Evolutionary conservation across 2,329 filamentous ascomycete species (phyloP), one percentile per base, ranked within the genome.

Genomic region (Cadophora gregata): DNA sequence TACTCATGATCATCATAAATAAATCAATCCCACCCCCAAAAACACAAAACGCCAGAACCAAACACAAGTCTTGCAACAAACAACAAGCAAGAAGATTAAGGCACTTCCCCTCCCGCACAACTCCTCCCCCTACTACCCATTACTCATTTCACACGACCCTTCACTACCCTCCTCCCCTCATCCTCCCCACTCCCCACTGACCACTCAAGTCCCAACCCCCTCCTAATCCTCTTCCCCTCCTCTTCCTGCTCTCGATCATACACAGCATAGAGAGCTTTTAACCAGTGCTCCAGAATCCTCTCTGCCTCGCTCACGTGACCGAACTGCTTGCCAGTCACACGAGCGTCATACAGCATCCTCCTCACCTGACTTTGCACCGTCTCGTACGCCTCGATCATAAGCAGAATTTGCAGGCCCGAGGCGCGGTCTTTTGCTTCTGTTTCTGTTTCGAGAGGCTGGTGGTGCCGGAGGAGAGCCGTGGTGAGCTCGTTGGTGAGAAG

Each of bases 331-430:
- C 47, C 59, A 0, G 56, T 71, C 4, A 67, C 62, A 8, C 64
- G 61, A 19, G 66, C 50, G 3, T 69, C 59, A 36, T 64, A 62
- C 10, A 70, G 53, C 24, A 71, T 68, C 33, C 70, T 61, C n/a
- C 69, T 63, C 5, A 75, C 55, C 14, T 71, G 69, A 42, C 71
- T 64, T 45, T 72, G 71, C 2, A 74, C 63, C 1, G 67, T 70
- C 62, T 76, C 75, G 51, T 76, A 76, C 1, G 74, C 69, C 64
- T 76, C 75, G 27, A 76, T 76, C 74, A 76, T 75, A 36, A 76
- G 72, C 8, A 74, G 55, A 33, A 76, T 73, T 51, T 76, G 73
- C 8, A 76, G 60, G 45, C 74, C 72, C 31, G 74, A 75, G 4
- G 68, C 70, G 8, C 68, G 67, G 31, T 72, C 70, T 51, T 38